Evolutionary conservation across 345 rosid genomes (phyloP), one percentile per base, ranked within the genome.

Genomic region (Moricandia arvensis): DNA sequence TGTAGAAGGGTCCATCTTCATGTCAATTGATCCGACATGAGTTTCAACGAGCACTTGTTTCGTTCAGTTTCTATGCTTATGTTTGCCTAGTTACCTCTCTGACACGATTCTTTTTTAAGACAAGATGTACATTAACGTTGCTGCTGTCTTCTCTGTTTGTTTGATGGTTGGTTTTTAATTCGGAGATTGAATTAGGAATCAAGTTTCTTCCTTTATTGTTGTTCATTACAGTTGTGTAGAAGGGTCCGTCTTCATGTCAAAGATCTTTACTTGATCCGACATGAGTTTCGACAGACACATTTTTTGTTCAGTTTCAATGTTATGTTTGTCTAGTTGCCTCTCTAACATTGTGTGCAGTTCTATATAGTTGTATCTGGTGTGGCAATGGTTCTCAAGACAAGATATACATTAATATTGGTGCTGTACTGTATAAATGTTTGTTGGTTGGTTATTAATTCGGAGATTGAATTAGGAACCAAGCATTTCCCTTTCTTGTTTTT

Each of bases 321-420:
- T 24, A n/a, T 30, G 9, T 5, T 33, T 26, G 12, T 37, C 51
- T 16, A 15, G 34, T 26, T 33, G 4, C 8, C 13, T 74, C 47
- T 17, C 4, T 59, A 7, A 31, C 10, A 47, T 15, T 4, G 17
- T 59, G 11, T 77, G 59, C 75, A 91, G 98, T 88, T 94, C 49
- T 91, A 83, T 71, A 43, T 82, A 30, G 93, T 79, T 63, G 87
- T 91, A 6, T 94, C 94, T 75, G 90, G 98, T 68, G 97, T 86
- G 4, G 92, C 90, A 6, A 91, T 95, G 7, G 80, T 90, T 68
- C 80, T 91, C 6, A 89, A 86, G 84, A 87, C 96, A 0, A 87
- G 96, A 71, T 80, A 91, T 68, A 94, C 93, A 29, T 71, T 4
- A 47, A 45, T 59, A 30, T n/a, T n/a, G 31, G 6, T 16, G 7